Conservation (phyloP, 2,329 filamentous ascomycete species). For the Fusarium oxysporum region DNA sequence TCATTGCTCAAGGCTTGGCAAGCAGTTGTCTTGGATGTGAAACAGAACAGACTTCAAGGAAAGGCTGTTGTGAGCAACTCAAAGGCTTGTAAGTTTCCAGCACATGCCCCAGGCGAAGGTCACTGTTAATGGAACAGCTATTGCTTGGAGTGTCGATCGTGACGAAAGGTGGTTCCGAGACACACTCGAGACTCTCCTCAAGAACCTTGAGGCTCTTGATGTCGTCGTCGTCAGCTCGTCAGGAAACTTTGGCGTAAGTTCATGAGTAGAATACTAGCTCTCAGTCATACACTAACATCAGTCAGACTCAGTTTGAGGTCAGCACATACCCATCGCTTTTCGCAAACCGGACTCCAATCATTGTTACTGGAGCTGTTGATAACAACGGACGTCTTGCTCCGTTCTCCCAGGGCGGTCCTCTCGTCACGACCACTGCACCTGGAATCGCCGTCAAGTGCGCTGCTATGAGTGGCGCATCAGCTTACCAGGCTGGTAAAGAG, state of each 20-base stretch:
- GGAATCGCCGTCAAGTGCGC: background rate
- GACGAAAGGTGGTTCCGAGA: background rate
- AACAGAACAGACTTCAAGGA: background rate
- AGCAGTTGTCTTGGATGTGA: background rate
- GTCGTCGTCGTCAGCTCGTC: background rate
- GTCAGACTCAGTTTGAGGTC: background rate
- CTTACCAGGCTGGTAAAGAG: background rate
- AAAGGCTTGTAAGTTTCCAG: background rate
- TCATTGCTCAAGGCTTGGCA: background rate
- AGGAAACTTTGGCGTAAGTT: background rate
- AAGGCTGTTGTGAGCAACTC: background rate
- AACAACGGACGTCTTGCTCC: background rate
- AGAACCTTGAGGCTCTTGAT: background rate
- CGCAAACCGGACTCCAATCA: background rate
- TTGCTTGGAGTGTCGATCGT: background rate
- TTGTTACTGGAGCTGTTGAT: background rate
- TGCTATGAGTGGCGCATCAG: background rate
- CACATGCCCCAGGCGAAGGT: fast-evolving
- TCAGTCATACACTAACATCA: background rate
- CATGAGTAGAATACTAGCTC: fast-evolving
- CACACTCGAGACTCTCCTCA: background rate
- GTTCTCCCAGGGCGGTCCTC: background rate
- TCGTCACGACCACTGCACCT: background rate
- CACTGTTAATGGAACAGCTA: background rate
- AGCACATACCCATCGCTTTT: background rate